phyloP scores from a whole-genome alignment of 768 basidiomycete genomes.

The Auricularia cornea region DNA sequence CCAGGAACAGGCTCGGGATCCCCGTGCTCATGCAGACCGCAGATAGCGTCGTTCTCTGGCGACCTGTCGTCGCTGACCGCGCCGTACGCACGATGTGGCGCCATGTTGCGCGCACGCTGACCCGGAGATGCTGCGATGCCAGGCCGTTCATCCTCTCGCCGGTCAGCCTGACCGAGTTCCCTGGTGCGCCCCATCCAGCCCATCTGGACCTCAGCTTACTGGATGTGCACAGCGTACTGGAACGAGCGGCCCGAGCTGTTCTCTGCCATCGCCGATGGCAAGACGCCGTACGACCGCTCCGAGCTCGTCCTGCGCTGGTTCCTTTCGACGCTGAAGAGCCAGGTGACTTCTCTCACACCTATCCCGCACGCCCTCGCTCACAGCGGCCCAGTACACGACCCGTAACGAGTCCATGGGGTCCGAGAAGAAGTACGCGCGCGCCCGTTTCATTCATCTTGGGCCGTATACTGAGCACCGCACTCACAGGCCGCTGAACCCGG shows the following conservation, averaged over 20 bases:
- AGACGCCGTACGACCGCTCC: slow-evolving; percentile 62
- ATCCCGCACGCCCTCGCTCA: slow-evolving; percentile 11
- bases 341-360: slow-evolving; percentile 30
- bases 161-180: slow-evolving; percentile 85
- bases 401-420: slow-evolving; percentile 93
- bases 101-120: neutral
- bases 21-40: slow-evolving; percentile 8
- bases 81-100: slow-evolving; percentile 27
- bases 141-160: slow-evolving; percentile 84
- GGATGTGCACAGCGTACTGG: slow-evolving; percentile 71
- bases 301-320: slow-evolving; percentile 91
- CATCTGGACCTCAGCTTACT: slow-evolving; percentile 2
- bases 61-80: slow-evolving; percentile 81
- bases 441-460: neutral
- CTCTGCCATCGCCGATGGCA: slow-evolving; percentile 73
- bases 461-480: slow-evolving; percentile 8
- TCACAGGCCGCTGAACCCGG: slow-evolving; percentile 85
- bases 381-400: slow-evolving; percentile 83
- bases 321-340: slow-evolving; percentile 40
- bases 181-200: slow-evolving; percentile 38
- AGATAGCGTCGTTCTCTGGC: slow-evolving; percentile 75
- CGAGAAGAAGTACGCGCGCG: slow-evolving; percentile 77
- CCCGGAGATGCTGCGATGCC: neutral
- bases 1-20: neutral
- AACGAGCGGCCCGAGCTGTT: slow-evolving; percentile 90